Conservation (phyloP, 768 basidiomycete genomes). For the Dentipellis sp. region DNA sequence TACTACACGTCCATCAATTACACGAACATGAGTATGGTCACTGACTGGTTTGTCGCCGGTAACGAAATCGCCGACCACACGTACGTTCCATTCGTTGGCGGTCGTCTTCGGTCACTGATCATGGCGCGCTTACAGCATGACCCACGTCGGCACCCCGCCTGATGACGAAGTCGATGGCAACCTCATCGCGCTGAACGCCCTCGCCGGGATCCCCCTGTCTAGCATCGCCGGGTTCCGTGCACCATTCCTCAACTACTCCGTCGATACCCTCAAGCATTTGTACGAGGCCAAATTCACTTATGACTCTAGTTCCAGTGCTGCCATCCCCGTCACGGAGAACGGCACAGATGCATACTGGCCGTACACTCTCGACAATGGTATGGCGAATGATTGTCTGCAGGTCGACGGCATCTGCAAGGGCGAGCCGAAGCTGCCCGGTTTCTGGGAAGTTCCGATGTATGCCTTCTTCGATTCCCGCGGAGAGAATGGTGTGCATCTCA, state of each 20-base stretch:
- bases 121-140: constrained; percentile 44
- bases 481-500: constrained; percentile 50
- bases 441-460: constrained; percentile 87
- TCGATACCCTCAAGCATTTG: constrained; percentile 52
- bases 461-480: constrained; percentile 59
- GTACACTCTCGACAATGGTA: constrained; percentile 70
- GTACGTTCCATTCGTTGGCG: constrained; percentile 27
- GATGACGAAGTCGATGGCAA: constrained; percentile 68
- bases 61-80: constrained; percentile 81
- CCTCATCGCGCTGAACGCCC: constrained; percentile 67
- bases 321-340: constrained; percentile 56
- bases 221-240: constrained; percentile 68
- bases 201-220: constrained; percentile 64
- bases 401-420: constrained; percentile 54
- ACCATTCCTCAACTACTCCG: constrained; percentile 61
- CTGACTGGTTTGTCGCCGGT: constrained; percentile 73
- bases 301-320: constrained; percentile 54
- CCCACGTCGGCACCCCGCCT: constrained; percentile 58
- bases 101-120: background rate
- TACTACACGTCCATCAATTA: constrained; percentile 65
- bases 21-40: constrained; percentile 72
- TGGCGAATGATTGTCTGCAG: constrained; percentile 68
- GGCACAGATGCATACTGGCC: constrained; percentile 77
- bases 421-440: constrained; percentile 59
- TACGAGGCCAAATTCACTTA: constrained; percentile 54